Percentiles rank a stretch among this genome's conserved stretches.
Conservation (phyloP, 1,139 yeast species). For the Candida freyschussii region DNA sequence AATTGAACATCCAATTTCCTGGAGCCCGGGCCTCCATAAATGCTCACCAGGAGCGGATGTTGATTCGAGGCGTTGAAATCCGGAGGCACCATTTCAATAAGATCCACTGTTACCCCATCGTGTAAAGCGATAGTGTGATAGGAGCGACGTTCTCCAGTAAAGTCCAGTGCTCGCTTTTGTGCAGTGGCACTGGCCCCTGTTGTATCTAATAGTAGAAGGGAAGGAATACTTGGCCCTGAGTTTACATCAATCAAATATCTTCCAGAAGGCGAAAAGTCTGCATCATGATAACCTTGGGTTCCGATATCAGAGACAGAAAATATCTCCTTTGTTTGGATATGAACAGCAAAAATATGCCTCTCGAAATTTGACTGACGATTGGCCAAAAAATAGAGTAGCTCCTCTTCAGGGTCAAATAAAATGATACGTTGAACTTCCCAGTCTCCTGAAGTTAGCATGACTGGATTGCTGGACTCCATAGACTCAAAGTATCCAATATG, state of each 20-base stretch:
- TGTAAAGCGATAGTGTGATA: constrained; percentile 42
- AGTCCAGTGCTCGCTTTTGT: constrained; percentile 24
- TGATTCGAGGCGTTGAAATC: constrained; percentile 47
- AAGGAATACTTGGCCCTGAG: constrained; percentile 67
- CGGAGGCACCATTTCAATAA: constrained; percentile 66
- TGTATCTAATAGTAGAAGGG: constrained; percentile 31
- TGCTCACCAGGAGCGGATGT: constrained; percentile 70
- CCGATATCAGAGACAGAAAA: constrained; percentile 44
- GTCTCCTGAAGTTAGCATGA: constrained; percentile 49
- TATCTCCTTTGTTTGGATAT: constrained; percentile 26
- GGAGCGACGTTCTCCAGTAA: constrained; percentile 46
- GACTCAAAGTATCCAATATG: constrained; percentile 67
- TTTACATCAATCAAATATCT: constrained; percentile 51
- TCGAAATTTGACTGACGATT: constrained; percentile 54
- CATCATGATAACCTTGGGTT: constrained; percentile 54
- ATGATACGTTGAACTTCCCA: constrained; percentile 67
- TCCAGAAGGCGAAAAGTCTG: constrained; percentile 54
- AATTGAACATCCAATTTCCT: constrained; percentile 53
- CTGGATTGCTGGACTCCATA: constrained; percentile 40
- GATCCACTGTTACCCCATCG: constrained; percentile 41
- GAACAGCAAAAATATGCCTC: constrained; percentile 50
- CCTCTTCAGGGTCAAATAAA: constrained; percentile 47
- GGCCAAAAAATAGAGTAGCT: constrained; percentile 58
- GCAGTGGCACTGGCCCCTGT: background rate
- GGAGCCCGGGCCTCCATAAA: constrained; percentile 87